A percentile compares a stretch with the other conserved stretches of the same genome.
phyloP scores from a whole-genome alignment of 345 rosid species.

The Hibiscus trionum region DNA sequence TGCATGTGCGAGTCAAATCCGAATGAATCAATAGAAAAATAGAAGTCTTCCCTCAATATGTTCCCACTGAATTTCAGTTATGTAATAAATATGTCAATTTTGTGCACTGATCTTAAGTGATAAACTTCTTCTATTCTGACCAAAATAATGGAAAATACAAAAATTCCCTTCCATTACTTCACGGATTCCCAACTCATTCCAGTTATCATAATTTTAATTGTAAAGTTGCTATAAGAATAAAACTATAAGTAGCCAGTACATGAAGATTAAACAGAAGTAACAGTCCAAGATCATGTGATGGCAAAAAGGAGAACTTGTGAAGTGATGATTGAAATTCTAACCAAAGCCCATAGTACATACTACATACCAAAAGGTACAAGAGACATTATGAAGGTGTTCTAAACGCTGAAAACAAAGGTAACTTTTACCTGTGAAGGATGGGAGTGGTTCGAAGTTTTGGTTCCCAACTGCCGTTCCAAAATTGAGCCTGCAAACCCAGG shows the following conservation, averaged over 20 bases:
- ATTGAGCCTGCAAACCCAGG: conserved; percentile 68
- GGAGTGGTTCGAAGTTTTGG: conserved; percentile 33
- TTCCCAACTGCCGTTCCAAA: conserved; percentile 43
- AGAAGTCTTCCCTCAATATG: background rate
- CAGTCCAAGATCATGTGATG: background rate
- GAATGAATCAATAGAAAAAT: background rate
- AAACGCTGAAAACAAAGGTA: background rate
- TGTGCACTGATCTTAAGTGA: background rate
- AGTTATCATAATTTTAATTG: background rate
- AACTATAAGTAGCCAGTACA: background rate
- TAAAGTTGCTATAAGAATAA: background rate
- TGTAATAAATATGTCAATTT: background rate
- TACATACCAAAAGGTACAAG: background rate
- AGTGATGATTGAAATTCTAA: background rate
- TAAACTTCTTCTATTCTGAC: background rate
- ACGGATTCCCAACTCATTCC: background rate
- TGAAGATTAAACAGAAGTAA: background rate
- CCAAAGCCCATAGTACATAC: background rate
- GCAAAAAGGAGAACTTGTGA: background rate
- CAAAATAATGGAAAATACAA: background rate
- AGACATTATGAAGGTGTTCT: background rate
- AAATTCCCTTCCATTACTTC: background rate
- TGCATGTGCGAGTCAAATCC: background rate
- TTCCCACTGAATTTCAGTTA: background rate
- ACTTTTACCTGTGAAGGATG: conserved; percentile 43